phyloP scores from a whole-genome alignment of 192 early-diverging fungal genomes.

The Cladochytrium replicatum region DNA sequence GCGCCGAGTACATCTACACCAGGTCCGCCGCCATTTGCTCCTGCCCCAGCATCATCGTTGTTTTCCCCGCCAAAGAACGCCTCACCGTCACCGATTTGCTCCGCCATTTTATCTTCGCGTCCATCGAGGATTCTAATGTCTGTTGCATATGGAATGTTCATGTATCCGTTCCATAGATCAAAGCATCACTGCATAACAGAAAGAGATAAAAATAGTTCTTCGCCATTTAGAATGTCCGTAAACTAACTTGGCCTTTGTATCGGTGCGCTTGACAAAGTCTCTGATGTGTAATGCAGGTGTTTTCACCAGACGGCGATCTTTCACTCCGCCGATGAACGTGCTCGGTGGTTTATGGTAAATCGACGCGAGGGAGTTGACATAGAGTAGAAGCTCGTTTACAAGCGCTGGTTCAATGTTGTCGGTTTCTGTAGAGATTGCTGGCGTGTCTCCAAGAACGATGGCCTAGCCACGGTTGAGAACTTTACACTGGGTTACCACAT shows the following conservation, averaged over 20 bases:
- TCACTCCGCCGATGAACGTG: conserved; percentile 60
- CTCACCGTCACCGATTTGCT: conserved; percentile 2
- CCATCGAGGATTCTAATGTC: conserved; percentile 4
- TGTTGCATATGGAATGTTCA: conserved; percentile 9
- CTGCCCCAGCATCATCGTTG: background rate
- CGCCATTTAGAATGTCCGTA: background rate
- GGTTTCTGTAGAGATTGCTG: conserved; percentile 86
- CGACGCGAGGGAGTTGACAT: conserved; percentile 79
- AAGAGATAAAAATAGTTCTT: background rate
- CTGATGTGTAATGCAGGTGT: too few species aligned
- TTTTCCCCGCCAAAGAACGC: conserved; percentile 1
- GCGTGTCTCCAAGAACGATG: conserved; percentile 86
- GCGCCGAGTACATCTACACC: background rate
- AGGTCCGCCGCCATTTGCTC: background rate
- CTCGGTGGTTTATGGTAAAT: conserved; percentile 88
- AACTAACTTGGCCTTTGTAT: too few species aligned
- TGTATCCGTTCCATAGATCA: conserved; percentile 9
- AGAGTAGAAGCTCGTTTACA: conserved; percentile 76
- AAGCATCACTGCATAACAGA: conserved; percentile 1
- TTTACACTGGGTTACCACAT: too few species aligned
- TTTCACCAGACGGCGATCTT: too few species aligned
- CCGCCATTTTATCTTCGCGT: background rate
- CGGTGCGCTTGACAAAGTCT: too few species aligned
- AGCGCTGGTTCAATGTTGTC: conserved; percentile 81
- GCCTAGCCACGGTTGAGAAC: too few species aligned